A percentile compares a stretch with the other conserved stretches of the same genome.
These are phyloP conservation scores for Ceriops tagal DNA, from an alignment of 345 rosid genomes.

Conservation along the genomic window DNA sequence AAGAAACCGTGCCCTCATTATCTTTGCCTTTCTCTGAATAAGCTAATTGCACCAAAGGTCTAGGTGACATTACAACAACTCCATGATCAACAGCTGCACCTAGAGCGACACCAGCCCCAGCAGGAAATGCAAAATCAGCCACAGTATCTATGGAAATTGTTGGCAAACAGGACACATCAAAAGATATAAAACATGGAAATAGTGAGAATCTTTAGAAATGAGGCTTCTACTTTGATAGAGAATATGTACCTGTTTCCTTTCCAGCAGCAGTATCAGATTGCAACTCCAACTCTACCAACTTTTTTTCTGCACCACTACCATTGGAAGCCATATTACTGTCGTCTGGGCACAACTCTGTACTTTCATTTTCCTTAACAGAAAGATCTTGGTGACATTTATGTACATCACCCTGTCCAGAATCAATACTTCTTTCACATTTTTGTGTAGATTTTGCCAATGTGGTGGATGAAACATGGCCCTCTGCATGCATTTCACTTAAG, in stretches of 20 bases:
- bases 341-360: slow-evolving; percentile 31
- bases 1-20: slow-evolving; percentile 11
- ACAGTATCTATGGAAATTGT: slow-evolving; percentile 7
- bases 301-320: slow-evolving; percentile 23
- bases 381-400: slow-evolving; percentile 18
- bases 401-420: slow-evolving; percentile 22
- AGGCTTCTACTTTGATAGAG: slow-evolving; percentile 8
- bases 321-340: slow-evolving; percentile 20
- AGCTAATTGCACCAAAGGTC: slow-evolving; percentile 11
- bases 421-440: slow-evolving; percentile 16
- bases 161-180: slow-evolving; percentile 7
- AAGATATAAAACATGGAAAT: background rate
- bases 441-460: slow-evolving; percentile 20
- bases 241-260: slow-evolving; percentile 41
- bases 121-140: slow-evolving; percentile 17
- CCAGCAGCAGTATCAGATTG: slow-evolving; percentile 30
- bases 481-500: slow-evolving; percentile 17
- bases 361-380: slow-evolving; percentile 26
- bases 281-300: slow-evolving; percentile 30
- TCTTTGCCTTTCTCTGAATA: slow-evolving; percentile 24
- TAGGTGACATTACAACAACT: slow-evolving; percentile 25
- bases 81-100: slow-evolving; percentile 28
- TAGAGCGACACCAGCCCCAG: slow-evolving; percentile 17
- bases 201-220: slow-evolving; percentile 3
- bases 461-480: slow-evolving; percentile 17